Conservation (phyloP, 371 early-diverging fungal species). For the Nematocida parisii region DNA sequence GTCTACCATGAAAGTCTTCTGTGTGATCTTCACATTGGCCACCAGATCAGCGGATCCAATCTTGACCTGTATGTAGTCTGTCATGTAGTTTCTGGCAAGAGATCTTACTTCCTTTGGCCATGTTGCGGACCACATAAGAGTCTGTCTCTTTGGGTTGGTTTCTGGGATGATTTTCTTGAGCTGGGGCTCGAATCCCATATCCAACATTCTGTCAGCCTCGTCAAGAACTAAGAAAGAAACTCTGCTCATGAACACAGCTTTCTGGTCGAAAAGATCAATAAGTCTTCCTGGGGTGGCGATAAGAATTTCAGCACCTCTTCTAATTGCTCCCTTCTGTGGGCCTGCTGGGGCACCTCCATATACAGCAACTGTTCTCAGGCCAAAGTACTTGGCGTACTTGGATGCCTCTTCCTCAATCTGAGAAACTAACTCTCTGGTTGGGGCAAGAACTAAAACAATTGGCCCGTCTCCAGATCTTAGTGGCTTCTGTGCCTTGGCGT, state of each 20-base stretch:
- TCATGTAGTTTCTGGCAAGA: conserved; percentile 84
- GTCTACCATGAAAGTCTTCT: conserved; percentile 82
- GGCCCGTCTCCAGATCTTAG: conserved; percentile 91
- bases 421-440: conserved; percentile 93
- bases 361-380: conserved; percentile 84
- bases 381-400: conserved; percentile 71
- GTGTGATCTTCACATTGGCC: conserved; percentile 89
- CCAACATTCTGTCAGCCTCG: conserved; percentile 96
- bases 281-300: conserved; percentile 98
- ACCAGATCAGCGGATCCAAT: conserved; percentile 95
- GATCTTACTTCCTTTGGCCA: conserved; percentile 94
- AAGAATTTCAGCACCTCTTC: conserved; percentile 86
- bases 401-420: conserved; percentile 69
- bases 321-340: conserved; percentile 83
- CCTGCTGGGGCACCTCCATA: conserved; percentile 92
- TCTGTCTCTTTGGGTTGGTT: conserved; percentile 93
- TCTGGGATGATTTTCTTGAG: conserved; percentile 94
- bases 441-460: conserved; percentile 88
- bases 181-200: conserved; percentile 99
- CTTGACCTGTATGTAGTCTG: conserved; percentile 92
- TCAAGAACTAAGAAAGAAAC: conserved; percentile 94
- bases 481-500: conserved; percentile 89
- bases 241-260: conserved; percentile 80
- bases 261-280: conserved; percentile 80
- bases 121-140: conserved; percentile 99